Evolutionary conservation across 805 yeast species (phyloP).

Genomic region (Suhomyces canberraensis): DNA sequence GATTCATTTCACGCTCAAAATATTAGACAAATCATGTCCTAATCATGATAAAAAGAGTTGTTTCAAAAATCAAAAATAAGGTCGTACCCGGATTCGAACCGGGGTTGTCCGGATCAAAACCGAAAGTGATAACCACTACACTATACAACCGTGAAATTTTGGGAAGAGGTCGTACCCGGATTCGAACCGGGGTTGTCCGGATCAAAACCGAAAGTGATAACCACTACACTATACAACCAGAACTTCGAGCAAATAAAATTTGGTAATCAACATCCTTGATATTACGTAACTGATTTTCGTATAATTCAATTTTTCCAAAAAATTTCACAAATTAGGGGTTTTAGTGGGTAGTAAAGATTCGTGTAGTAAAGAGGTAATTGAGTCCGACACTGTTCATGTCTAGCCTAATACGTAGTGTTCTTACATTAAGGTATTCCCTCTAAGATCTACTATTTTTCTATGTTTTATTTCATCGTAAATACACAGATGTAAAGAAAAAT

Average conservation of each 20-base stretch:
- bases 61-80: constrained; percentile 24
- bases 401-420: no score
- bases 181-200: constrained; percentile 83
- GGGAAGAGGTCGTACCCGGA: constrained; percentile 74
- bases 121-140: constrained; percentile 81
- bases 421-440: no score
- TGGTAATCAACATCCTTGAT: no score
- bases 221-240: constrained; percentile 65
- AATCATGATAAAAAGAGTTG: background rate
- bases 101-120: constrained; percentile 82
- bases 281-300: no score
- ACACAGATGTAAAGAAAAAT: no score
- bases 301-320: no score
- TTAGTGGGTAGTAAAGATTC: no score
- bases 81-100: constrained; percentile 86
- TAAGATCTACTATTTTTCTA: no score
- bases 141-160: constrained; percentile 44
- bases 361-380: no score
- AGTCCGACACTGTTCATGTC: no score
- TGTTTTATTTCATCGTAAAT: no score
- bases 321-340: no score
- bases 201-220: constrained; percentile 79
- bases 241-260: background rate
- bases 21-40: background rate
- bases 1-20: background rate